A percentile compares a stretch with the other conserved stretches of the same genome.
phyloP scores from a whole-genome alignment of 805 yeast genomes.

The Candida stauntonica region DNA sequence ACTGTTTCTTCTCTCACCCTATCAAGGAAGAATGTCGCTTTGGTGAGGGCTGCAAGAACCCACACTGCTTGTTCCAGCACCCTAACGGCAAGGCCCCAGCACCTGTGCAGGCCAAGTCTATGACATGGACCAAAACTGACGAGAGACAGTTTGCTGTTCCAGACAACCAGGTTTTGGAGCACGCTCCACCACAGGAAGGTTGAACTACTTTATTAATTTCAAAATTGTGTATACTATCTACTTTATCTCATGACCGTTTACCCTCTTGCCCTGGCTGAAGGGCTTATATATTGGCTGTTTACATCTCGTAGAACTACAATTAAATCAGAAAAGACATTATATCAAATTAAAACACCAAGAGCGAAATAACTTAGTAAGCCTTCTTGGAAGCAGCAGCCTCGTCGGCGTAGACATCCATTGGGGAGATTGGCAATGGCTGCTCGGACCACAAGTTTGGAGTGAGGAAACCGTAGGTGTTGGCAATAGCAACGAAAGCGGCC shows the following conservation, averaged over 20 bases:
- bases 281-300: constrained; percentile 7
- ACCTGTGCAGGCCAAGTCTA: constrained; percentile 17
- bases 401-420: constrained; percentile 91
- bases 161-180: constrained; percentile 68
- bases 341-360: constrained; percentile 5
- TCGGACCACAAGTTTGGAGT: constrained; percentile 98
- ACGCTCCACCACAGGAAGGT: constrained; percentile 49
- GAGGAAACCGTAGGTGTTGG: constrained; percentile 99
- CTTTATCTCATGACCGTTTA: constrained; percentile 1
- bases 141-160: constrained; percentile 75
- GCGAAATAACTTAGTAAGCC: constrained; percentile 18
- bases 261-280: constrained; percentile 3
- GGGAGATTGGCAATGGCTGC: constrained; percentile 80
- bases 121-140: constrained; percentile 38
- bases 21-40: constrained; percentile 74
- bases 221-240: constrained; percentile 1
- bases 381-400: constrained; percentile 73
- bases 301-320: background rate
- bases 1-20: constrained; percentile 84
- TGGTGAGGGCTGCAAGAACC: constrained; percentile 70
- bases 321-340: constrained; percentile 3
- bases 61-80: constrained; percentile 68
- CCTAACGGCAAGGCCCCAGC: constrained; percentile 64
- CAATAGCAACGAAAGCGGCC: constrained; percentile 99
- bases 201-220: too few relatives aligned